phyloP scores from a whole-genome alignment of 805 yeast genomes.

The Saccharomycopsis olivae region DNA sequence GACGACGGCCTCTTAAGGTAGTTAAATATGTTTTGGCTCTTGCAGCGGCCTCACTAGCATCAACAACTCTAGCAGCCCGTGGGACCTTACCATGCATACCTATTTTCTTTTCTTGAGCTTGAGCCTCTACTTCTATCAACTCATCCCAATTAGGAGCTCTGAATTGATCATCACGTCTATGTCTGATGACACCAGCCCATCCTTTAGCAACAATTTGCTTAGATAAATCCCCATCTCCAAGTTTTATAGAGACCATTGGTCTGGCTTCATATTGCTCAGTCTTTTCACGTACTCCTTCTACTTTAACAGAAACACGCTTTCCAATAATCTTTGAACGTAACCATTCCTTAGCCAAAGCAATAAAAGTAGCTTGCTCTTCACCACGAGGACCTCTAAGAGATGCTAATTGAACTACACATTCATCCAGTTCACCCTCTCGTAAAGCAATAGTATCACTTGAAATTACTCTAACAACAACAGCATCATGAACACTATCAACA shows the following conservation, averaged over 20 bases:
- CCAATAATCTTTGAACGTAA: slow-evolving; percentile 63
- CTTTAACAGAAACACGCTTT: slow-evolving; percentile 46
- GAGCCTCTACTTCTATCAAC: slow-evolving; percentile 56
- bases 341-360: slow-evolving; percentile 61
- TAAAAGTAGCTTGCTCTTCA: slow-evolving; percentile 49
- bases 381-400: slow-evolving; percentile 68
- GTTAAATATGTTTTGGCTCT: slow-evolving; percentile 68
- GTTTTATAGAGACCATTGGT: slow-evolving; percentile 48
- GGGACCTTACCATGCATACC: slow-evolving; percentile 55
- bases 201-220: slow-evolving; percentile 53
- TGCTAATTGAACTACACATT: slow-evolving; percentile 61
- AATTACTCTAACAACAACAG: slow-evolving; percentile 48
- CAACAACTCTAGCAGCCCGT: slow-evolving; percentile 54
- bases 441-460: slow-evolving; percentile 59
- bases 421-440: slow-evolving; percentile 33
- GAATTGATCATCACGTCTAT: slow-evolving; percentile 61
- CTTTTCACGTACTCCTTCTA: slow-evolving; percentile 56
- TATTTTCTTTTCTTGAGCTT: slow-evolving; percentile 41
- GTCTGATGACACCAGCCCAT: slow-evolving; percentile 67
- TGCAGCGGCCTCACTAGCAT: slow-evolving; percentile 65
- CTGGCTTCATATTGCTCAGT: slow-evolving; percentile 55
- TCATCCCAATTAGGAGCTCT: slow-evolving; percentile 72
- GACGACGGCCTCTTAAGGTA: slow-evolving; percentile 54
- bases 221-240: slow-evolving; percentile 50
- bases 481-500: slow-evolving; percentile 42